A percentile compares a stretch with the other conserved stretches of the same genome.
phyloP scores from a whole-genome alignment of 2,329 filamentous ascomycete genomes.

The Microthyrium microscopicum region DNA sequence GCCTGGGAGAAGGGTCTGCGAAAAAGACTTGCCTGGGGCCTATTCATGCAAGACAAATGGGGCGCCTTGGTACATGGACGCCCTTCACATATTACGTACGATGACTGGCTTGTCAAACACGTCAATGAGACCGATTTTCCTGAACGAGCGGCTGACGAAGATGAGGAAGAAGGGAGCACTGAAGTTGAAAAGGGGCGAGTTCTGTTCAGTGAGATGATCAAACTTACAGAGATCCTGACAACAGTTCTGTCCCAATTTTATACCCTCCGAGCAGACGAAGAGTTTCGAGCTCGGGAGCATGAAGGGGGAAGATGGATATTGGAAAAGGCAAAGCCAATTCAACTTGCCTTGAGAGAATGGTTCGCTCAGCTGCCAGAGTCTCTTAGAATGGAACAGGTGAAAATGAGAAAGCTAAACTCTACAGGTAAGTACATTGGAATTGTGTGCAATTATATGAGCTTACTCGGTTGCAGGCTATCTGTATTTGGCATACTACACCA shows the following conservation, averaged over 20 bases:
- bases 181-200: slow-evolving; percentile 20
- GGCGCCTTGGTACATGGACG: slow-evolving; percentile 40
- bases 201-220: slow-evolving; percentile 35
- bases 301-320: slow-evolving; percentile 33
- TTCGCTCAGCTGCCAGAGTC: slow-evolving; percentile 29
- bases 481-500: slow-evolving; percentile 28
- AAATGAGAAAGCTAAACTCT: slow-evolving; percentile 17
- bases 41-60: slow-evolving; percentile 52
- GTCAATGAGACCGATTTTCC: slow-evolving; percentile 30
- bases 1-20: slow-evolving; percentile 45
- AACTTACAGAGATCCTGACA: slow-evolving; percentile 34
- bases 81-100: slow-evolving; percentile 35
- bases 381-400: slow-evolving; percentile 31
- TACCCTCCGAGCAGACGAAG: slow-evolving; percentile 30
- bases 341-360: slow-evolving; percentile 36
- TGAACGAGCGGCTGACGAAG: slow-evolving; percentile 17
- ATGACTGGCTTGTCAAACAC: slow-evolving; percentile 38
- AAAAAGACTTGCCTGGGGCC: slow-evolving; percentile 44
- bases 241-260: slow-evolving; percentile 36
- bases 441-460: background rate
- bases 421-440: slow-evolving; percentile 10
- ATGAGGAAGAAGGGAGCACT: slow-evolving; percentile 18
- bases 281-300: slow-evolving; percentile 23
- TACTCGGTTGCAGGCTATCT: slow-evolving; percentile 20
- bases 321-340: slow-evolving; percentile 36